Base-by-base conservation (phyloP, 306 rosid genomes). In the Crotalaria pallida region DNA sequence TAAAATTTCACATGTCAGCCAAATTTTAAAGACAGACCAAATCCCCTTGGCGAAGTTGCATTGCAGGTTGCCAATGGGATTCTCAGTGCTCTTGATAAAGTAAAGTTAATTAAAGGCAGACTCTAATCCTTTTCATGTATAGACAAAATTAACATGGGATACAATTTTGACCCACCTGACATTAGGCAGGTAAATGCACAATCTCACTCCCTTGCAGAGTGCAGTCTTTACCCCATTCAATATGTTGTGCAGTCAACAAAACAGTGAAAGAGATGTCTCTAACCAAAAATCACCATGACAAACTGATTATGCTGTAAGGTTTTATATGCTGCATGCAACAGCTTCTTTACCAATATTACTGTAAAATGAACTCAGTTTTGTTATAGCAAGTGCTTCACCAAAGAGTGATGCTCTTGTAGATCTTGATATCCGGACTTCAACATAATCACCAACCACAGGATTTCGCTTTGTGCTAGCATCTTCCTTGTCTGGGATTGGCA, bases 371-470 rank as follows among this genome's bases (percentile, higher is more conserved):
- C 82, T 95, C 63, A 95, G 71, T 79, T 86, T 91, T 13, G 86
- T 91, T 58, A 91, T 77, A 41, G 96, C 92, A 77, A 86, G 78
- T 41, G 95, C 89, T 71, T 87, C 92, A 17, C 99, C 99, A 51
- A 72, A 80, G 22, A 94, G 88, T 11, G 99, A 91, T 16, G 99
- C 97, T 79, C 89, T 82, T 1, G 96, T 69, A 58, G 99, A 94
- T 77, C 85, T 88, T 69, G 78, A 80, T 81, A 94, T 77, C 29
- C 58, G 81, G 31, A 95, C 97, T 86, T 95, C 99, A 63, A 89
- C 99, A 60, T 47, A 95, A 79, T 95, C 97, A n/a, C 99, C 99
- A 19, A 89, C 83, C 29, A 66, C 62, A 3, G 96, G 89, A 60
- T 84, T 87, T 65, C 92, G 79, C 44, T 48, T 69, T 51, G 84